Conservation (phyloP, 1,284 basidiomycete genomes). For the Cutaneotrichosporon mucoides region DNA sequence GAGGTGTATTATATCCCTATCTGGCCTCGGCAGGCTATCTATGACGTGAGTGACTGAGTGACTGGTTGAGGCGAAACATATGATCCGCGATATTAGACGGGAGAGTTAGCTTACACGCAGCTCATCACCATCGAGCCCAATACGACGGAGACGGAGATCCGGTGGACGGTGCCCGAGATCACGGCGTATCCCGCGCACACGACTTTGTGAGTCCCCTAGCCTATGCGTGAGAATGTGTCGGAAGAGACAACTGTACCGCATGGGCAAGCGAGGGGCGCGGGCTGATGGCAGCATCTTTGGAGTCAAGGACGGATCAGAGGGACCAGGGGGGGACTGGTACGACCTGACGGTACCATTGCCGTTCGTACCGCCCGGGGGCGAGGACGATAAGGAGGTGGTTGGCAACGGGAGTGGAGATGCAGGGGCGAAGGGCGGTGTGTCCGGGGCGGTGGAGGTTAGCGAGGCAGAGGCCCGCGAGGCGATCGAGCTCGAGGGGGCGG, state of each 20-base stretch:
- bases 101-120: slow-evolving; percentile 2
- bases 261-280: neutral
- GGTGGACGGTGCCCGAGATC: slow-evolving; percentile 25
- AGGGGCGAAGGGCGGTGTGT: too few species aligned
- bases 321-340: slow-evolving; percentile 26
- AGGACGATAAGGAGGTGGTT: neutral
- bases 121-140: slow-evolving; percentile 23
- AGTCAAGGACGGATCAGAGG: slow-evolving; percentile 24
- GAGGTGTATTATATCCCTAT: slow-evolving; percentile 37
- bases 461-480: too few species aligned
- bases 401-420: too few species aligned
- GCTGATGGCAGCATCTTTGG: slow-evolving; percentile 26
- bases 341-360: slow-evolving; percentile 20
- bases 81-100: too few species aligned
- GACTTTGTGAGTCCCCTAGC: slow-evolving; percentile 25
- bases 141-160: slow-evolving; percentile 12
- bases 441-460: too few species aligned
- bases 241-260: too few species aligned
- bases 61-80: too few species aligned
- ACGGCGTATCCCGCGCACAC: slow-evolving; percentile 25
- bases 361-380: neutral
- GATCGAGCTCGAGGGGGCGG: too few species aligned
- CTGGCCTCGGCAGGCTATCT: slow-evolving; percentile 27
- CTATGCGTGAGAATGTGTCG: too few species aligned
- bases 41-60: slow-evolving; percentile 21